Conservation (phyloP, 2,329 filamentous ascomycete genomes). For the Aaosphaeria arxii region DNA sequence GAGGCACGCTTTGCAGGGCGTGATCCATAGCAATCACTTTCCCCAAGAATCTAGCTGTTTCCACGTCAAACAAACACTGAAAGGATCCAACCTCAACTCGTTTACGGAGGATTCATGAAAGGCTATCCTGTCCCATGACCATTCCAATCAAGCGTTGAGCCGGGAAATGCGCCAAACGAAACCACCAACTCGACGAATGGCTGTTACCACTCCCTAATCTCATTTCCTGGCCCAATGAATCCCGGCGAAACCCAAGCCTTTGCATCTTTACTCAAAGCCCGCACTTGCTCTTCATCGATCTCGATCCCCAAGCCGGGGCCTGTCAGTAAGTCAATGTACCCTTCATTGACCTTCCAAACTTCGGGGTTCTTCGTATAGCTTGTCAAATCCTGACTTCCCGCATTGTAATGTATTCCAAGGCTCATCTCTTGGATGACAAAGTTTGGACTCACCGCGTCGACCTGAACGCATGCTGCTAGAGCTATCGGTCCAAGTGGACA, state of each 20-base stretch:
- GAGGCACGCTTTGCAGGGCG: no score
- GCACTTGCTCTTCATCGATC: conserved; percentile 64
- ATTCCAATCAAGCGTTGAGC: no score
- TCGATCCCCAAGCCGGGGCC: conserved; percentile 68
- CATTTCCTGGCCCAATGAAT: conserved; percentile 66
- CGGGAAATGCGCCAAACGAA: no score
- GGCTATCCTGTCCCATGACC: no score
- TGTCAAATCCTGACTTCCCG: conserved; percentile 40
- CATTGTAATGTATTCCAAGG: conserved; percentile 75
- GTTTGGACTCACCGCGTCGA: conserved; percentile 60
- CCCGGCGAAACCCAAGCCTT: conserved; percentile 64
- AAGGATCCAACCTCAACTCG: no score
- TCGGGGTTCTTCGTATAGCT: conserved; percentile 64
- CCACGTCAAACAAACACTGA: no score
- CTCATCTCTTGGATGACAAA: conserved; percentile 76
- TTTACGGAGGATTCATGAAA: no score
- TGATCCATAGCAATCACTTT: no score
- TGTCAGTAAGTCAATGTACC: conserved; percentile 59
- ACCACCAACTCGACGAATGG: no score
- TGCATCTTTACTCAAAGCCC: conserved; percentile 57
- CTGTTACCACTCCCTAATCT: conserved; percentile 64
- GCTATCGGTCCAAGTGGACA: conserved; percentile 72
- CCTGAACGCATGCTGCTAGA: conserved; percentile 67
- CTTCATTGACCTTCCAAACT: conserved; percentile 65
- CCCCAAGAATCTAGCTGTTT: no score